Evolutionary conservation across 768 basidiomycete species (phyloP).

Genomic region (Boletus rex-veris): DNA sequence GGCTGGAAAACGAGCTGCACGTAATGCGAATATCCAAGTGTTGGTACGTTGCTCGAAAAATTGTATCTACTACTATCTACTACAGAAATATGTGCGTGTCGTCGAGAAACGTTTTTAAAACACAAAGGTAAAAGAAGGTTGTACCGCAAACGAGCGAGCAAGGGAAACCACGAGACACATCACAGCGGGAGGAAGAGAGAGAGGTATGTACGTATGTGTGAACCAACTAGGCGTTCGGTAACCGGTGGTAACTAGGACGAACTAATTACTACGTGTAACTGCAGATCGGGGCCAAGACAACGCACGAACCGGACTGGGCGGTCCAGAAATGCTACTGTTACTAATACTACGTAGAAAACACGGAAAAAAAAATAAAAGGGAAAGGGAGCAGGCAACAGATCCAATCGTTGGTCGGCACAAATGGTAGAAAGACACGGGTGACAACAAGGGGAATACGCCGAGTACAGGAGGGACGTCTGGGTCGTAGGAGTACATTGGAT

Average conservation of each 20-base stretch:
- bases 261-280: conserved; percentile 32
- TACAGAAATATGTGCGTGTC: conserved; percentile 26
- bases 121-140: background rate
- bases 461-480: conserved; percentile 6
- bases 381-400: conserved; percentile 14
- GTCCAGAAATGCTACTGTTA: conserved; percentile 25
- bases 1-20: no score
- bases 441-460: conserved; percentile 15
- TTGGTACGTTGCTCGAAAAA: conserved; percentile 22
- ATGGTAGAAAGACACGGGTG: conserved; percentile 19
- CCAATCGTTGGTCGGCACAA: conserved; percentile 29
- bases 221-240: conserved; percentile 37
- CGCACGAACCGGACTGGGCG: conserved; percentile 15
- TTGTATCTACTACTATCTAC: conserved; percentile 40
- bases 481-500: conserved; percentile 14
- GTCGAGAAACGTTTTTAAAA: background rate
- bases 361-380: background rate
- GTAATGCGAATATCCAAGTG: conserved; percentile 16
- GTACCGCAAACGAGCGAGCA: background rate
- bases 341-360: conserved; percentile 16
- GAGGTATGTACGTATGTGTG: conserved; percentile 14
- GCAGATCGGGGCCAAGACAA: conserved; percentile 25
- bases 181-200: background rate
- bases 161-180: no score
- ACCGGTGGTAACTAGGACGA: conserved; percentile 24